Evolutionary conservation across 1,284 basidiomycete species (phyloP), one percentile per base, ranked within the genome.

Genomic region (Ustilago sp.): DNA sequence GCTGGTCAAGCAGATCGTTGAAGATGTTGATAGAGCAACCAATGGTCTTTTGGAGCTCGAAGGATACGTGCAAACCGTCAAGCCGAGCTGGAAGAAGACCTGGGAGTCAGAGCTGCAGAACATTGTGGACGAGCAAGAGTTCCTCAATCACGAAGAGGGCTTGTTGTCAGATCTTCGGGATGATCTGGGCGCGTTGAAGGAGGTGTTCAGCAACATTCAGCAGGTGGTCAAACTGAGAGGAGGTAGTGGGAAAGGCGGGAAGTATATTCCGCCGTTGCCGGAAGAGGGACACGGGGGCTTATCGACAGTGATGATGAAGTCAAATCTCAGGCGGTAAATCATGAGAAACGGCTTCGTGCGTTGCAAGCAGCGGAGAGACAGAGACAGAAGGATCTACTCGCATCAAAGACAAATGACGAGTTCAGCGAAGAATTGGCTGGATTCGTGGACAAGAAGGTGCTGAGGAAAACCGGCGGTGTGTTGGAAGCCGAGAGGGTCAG

Each of bases 51-150:
- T 91, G 68, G 91, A 91, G 76, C 89, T 99, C 59, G 91, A 91
- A 79, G 90, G 92, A 74, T 94, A 96, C 85, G 93, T 98, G 78
- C 90, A 92, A 78, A 93, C 93, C 4, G 91, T 97, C 81, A 95
- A 93, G 83, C 95, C 96, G 56, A 93, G 93, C 89, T 99, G 96
- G 96, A 94, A 96, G 88, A 94, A 96, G 89, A 98, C 95, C 31
- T 99, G 96, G 96, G 93, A 94, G 81, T 91, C 93, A 82, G 96
- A 99, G 88, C 87, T 99, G 85, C 93, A 94, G 88, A 94, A 94
- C 79, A 95, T 99, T 69, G 93, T 98, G 52, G 95, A 98, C 86
- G 96, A 99, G 87, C 96, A 99, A 86, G 93, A 95, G 80, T 93
- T 97, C 88, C 88, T 98, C 61, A 91, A 85, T 63, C 82, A 85